phyloP scores from a whole-genome alignment of 1,284 basidiomycete species.

The Exobasidium rhododendri region DNA sequence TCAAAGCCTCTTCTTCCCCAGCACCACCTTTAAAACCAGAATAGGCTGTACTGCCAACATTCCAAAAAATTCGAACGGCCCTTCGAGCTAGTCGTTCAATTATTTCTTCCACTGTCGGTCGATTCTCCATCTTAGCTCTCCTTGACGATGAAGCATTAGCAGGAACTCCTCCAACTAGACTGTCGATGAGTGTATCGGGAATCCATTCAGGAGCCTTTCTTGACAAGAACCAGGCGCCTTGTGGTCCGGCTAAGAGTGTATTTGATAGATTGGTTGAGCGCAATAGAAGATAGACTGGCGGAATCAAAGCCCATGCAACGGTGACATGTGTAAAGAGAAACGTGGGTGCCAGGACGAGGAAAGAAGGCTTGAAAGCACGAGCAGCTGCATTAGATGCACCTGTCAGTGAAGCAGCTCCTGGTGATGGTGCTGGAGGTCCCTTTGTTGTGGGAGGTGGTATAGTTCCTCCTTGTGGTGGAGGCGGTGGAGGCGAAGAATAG shows the following conservation, averaged over 20 bases:
- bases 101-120: constrained; percentile 16
- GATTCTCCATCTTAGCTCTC: background rate
- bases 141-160: background rate
- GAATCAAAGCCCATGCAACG: constrained; percentile 19
- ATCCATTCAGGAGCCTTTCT: constrained; percentile 14
- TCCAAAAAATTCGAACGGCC: constrained; percentile 10
- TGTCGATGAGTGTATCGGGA: constrained; percentile 6
- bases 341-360: background rate
- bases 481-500: background rate
- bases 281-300: constrained; percentile 15
- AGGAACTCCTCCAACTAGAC: background rate
- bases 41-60: constrained; percentile 8
- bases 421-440: background rate
- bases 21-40: constrained; percentile 1
- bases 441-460: background rate
- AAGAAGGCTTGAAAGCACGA: background rate
- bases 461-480: background rate
- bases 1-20: constrained; percentile 9
- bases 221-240: constrained; percentile 15
- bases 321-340: constrained; percentile 14
- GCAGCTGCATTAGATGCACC: background rate
- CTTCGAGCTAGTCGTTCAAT: constrained; percentile 7
- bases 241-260: constrained; percentile 16
- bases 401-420: background rate
- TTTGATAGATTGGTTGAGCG: constrained; percentile 13